A percentile compares a stretch with the other conserved stretches of the same genome.
Conservation (phyloP, 768 basidiomycete genomes). For the Sutorius australiensis region DNA sequence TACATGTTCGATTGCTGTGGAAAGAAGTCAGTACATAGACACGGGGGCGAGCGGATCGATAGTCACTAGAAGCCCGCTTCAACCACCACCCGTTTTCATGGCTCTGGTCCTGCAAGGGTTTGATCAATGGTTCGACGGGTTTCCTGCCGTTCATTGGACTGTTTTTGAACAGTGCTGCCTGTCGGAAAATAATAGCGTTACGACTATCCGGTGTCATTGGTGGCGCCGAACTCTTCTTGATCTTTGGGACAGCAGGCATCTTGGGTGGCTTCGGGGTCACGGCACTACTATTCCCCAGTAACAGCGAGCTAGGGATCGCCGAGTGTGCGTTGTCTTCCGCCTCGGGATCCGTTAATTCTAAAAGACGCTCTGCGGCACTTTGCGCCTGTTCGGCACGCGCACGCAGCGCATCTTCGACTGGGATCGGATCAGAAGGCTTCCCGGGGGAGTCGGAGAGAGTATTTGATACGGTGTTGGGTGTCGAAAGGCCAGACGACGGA, state of each 20-base stretch:
- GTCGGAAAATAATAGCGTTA: constrained; percentile 56
- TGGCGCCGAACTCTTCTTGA: constrained; percentile 29
- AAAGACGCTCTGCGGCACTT: constrained; percentile 81
- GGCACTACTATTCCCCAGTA: constrained; percentile 40
- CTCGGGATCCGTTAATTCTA: constrained; percentile 84
- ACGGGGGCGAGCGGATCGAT: not conserved
- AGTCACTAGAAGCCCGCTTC: constrained; percentile 68
- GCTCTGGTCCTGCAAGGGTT: constrained; percentile 62
- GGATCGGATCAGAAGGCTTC: constrained; percentile 43
- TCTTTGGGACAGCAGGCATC: constrained; percentile 36
- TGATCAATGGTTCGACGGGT: constrained; percentile 55
- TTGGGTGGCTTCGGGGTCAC: constrained; percentile 36
- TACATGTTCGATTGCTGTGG: constrained; percentile 42
- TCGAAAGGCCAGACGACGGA: constrained; percentile 49
- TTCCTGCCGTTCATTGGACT: constrained; percentile 62
- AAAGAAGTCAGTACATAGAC: constrained; percentile 8
- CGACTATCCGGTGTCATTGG: constrained; percentile 68
- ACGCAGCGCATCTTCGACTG: constrained; percentile 79
- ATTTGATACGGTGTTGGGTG: constrained; percentile 51
- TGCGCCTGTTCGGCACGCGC: constrained; percentile 92
- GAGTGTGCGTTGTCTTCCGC: constrained; percentile 53
- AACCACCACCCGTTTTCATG: constrained; percentile 84
- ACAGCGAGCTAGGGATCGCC: constrained; percentile 51
- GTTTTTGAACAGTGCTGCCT: constrained; percentile 77
- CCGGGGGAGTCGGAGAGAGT: constrained; percentile 53